These are phyloP conservation scores for Colletotrichum sp. DNA, from an alignment of 2,329 filamentous ascomycete genomes.

Conservation along the genomic window DNA sequence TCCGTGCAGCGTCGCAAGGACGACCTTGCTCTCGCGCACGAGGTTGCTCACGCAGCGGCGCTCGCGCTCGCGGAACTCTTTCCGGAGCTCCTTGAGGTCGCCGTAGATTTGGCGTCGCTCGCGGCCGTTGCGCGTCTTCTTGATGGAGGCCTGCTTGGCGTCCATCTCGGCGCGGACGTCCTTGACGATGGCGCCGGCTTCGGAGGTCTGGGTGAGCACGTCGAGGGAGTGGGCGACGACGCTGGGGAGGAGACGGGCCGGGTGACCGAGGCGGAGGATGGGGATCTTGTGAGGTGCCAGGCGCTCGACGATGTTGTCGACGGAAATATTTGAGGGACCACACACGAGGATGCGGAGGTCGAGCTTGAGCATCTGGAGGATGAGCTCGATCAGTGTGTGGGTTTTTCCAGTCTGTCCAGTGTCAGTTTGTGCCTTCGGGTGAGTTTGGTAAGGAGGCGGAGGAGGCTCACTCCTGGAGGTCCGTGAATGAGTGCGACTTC, in stretches of 20 bases:
- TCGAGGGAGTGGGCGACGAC: constrained; percentile 92
- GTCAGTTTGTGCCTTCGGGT: not conserved
- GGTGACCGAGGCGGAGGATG: constrained; percentile 90
- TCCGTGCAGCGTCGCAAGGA: constrained; percentile 91
- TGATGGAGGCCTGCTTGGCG: constrained; percentile 84
- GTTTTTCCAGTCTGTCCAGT: constrained; percentile 84
- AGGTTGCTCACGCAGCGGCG: constrained; percentile 79
- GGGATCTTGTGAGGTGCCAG: constrained; percentile 84
- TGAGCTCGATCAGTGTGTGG: constrained; percentile 93
- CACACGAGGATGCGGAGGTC: constrained; percentile 86
- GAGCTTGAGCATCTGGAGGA: constrained; percentile 83
- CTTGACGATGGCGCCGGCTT: constrained; percentile 86
- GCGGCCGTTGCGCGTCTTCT: constrained; percentile 81
- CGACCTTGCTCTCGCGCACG: constrained; percentile 80
- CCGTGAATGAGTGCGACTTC: constrained; percentile 94
- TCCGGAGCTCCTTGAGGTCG: constrained; percentile 83
- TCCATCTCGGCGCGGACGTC: constrained; percentile 95
- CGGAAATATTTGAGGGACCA: constrained; percentile 94
- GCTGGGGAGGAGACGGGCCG: constrained; percentile 85
- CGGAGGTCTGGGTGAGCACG: constrained; percentile 86
- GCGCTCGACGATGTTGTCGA: constrained; percentile 97
- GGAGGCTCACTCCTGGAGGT: constrained; percentile 73
- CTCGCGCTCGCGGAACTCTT: constrained; percentile 88
- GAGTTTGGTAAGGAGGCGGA: not conserved
- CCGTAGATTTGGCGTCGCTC: constrained; percentile 84